A percentile compares a stretch with the other conserved stretches of the same genome.
phyloP scores from a whole-genome alignment of 257 asterid species.

The Solanum piurae region DNA sequence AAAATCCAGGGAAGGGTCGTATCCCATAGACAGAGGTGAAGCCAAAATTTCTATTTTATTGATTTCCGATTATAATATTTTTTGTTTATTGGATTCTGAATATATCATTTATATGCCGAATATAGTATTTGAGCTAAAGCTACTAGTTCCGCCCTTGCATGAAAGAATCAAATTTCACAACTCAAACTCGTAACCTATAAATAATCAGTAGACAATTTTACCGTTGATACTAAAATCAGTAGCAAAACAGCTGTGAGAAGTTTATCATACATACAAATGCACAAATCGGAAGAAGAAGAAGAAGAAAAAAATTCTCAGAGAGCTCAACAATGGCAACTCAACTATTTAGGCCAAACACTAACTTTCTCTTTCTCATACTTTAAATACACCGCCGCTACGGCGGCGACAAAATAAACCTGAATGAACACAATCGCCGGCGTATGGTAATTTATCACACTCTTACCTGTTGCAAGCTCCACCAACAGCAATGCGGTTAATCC shows the following conservation, averaged over 20 bases:
- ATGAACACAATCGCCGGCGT: constrained; percentile 68
- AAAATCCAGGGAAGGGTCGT: not conserved
- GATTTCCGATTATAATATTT: not conserved
- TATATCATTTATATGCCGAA: not conserved
- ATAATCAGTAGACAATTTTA: not conserved
- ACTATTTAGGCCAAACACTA: constrained; percentile 17
- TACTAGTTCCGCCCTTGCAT: not conserved
- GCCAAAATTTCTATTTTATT: not conserved
- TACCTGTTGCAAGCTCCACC: constrained; percentile 92
- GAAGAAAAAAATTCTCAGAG: not conserved
- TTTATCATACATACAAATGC: not conserved
- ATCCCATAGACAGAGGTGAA: not conserved
- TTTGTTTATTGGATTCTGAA: not conserved
- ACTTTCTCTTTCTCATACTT: constrained; percentile 74
- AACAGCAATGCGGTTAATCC: constrained; percentile 67
- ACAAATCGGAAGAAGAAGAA: not conserved
- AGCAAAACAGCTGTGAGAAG: not conserved
- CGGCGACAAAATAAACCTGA: constrained; percentile 85
- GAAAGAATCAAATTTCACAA: not conserved
- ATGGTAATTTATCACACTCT: constrained; percentile 74
- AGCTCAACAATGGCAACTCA: not conserved
- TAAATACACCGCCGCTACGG: constrained; percentile 60
- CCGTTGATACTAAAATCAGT: not conserved
- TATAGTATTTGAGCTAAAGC: not conserved
- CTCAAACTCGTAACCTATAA: not conserved